Evolutionary conservation across 805 yeast species (phyloP), one percentile per base, ranked within the genome.

Genomic region (Zygoascus flipseniorum): DNA sequence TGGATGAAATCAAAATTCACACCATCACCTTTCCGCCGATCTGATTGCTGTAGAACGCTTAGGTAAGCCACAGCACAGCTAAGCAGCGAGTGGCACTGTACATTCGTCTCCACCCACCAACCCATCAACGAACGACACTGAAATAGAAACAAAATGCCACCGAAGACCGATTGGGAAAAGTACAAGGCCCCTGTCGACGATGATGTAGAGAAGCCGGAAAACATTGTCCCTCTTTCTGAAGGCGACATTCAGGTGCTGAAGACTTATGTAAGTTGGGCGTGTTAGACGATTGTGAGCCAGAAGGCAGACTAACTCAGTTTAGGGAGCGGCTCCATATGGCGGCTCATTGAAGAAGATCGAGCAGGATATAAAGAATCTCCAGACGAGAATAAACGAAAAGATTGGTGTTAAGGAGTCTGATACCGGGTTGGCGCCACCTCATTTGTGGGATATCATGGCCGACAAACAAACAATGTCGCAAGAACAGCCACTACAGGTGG

Each of bases 131-230:
- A 18, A 42, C 44, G 16, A 18, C 18, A 42, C 5, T 42, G 13
- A 18, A 42, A 14, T 42, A 18, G 5, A 11, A 20, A 26, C 47
- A 66, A 51, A 59, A 90, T 90, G 97, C 90, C 97, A 57, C 96
- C 97, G 62, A 93, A 89, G 76, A 93, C 89, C 54, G 96, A 93
- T 70, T 93, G 99, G 99, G 99, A 95, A 68, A 93, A 93, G 70
- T 89, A 88, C 72, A 85, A 83, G 68, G 85, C 93, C 50, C 95
- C 96, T n/a, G 77, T 75, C 46, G 97, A 86, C 60, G 83, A 71
- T 35, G 76, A 74, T 18, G 78, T 74, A 16, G 75, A 76, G 54
- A 75, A 74, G 52, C 74, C 76, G 51, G 89, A 83, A 55, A 83
- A 88, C 60, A 83, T 86, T 61, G 81, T 79, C 43, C 99, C 99